Conservation (phyloP, 1,284 basidiomycete genomes). For the Moesziomyces antarcticus region DNA sequence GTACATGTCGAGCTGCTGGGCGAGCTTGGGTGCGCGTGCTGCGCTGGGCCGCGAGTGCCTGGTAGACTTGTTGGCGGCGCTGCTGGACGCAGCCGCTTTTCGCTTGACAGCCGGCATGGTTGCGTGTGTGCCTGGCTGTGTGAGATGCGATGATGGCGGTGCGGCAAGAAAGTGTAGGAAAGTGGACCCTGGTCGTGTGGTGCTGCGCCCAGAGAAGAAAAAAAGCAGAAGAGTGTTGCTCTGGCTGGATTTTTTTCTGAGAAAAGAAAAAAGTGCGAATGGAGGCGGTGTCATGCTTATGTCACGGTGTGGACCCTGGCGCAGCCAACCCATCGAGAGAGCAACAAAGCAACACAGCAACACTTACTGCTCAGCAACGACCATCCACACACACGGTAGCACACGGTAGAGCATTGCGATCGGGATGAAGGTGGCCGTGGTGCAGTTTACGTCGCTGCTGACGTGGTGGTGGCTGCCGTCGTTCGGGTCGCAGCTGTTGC, state of each 20-base stretch:
- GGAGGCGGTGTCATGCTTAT: slow-evolving; percentile 36
- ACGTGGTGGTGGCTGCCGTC: slow-evolving; percentile 47
- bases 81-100: slow-evolving; percentile 15
- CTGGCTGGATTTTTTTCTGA: not conserved
- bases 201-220: not conserved
- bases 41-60: not conserved
- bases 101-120: slow-evolving; percentile 31
- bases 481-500: slow-evolving; percentile 26
- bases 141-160: not conserved
- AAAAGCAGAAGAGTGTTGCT: not conserved
- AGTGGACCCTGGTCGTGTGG: not conserved
- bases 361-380: too few species aligned
- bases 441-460: slow-evolving; percentile 28
- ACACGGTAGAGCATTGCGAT: too few species aligned
- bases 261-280: not conserved
- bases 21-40: slow-evolving; percentile 15
- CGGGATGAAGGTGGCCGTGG: slow-evolving; percentile 26
- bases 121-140: not conserved
- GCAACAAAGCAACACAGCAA: too few species aligned
- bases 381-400: not conserved
- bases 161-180: not conserved
- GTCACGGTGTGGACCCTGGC: slow-evolving; percentile 5
- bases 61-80: slow-evolving; percentile 1
- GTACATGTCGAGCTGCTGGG: slow-evolving; percentile 36
- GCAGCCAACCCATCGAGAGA: slow-evolving; percentile 2